Base-by-base conservation (phyloP, 441 rosid species). In the Euphorbia schlechtendalii region DNA sequence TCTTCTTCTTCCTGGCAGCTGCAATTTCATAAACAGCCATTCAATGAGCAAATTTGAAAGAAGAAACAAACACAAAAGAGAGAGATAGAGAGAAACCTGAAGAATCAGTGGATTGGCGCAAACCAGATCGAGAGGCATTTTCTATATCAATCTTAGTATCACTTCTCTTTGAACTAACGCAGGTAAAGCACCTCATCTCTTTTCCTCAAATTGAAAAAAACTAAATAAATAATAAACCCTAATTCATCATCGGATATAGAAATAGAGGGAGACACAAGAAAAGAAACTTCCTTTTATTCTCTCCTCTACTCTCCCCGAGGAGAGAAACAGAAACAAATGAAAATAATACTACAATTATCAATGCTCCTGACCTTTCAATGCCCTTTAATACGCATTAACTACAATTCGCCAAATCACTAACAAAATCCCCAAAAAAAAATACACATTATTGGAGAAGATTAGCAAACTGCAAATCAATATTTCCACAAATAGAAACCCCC, bases 101-200 rank as follows among this genome's bases (percentile, higher is more conserved):
- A 52, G 83, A 58, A 69, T 73, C 81, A 32, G 72, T 66, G 53
- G 81, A 69, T 69, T 66, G 55, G 45, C 75, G 85, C 18, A 84
- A 69, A 69, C 52, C 76, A 48, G 94, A 82, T 73, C 89, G 81
- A 72, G 75, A 72, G 52, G 74, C 77, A 61, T 76, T 75, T 58
- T 84, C 92, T 62, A 74, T 66, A 65, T 86, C 89, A 75, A 89
- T 80, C 71, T 81, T 81, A 69, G 52, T 72, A 62, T 80, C 96
- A 18, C 80, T 80, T 30, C 71, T 69, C 18, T 63, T 74, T 1
- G 82, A 71, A 63, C 34, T 73, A 21, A 86, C 52, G 75, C 98
- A 92, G 71, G 88, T 80, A 75, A 92, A 92, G 77, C 98, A 92
- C 68, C 81, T 80, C 96, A 86, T 86, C 69, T 66, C 61, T 59